Percentiles rank a stretch among this genome's conserved stretches.
These are phyloP conservation scores for Pseudogymnoascus sp. DNA, from an alignment of 2,329 filamentous ascomycete species.

Conservation along the genomic window DNA sequence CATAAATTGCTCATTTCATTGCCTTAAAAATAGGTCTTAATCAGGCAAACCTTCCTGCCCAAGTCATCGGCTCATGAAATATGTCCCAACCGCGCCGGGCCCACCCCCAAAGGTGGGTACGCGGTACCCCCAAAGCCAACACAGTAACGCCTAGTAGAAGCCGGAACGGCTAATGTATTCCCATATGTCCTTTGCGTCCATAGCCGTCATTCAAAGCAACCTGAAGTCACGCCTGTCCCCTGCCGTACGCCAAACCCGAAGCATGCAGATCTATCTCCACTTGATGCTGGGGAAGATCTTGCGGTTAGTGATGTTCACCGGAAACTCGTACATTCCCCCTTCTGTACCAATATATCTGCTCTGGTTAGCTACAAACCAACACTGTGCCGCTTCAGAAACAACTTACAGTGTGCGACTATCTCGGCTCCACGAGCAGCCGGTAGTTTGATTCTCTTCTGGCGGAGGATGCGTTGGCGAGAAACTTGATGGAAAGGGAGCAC, in stretches of 20 bases:
- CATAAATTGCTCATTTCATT: not conserved
- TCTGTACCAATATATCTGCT: constrained; percentile 56
- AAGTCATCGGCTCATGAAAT: not conserved
- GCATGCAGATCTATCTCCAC: constrained; percentile 38
- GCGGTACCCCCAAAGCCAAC: not conserved
- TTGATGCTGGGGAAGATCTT: constrained; percentile 51
- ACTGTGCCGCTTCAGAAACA: not conserved
- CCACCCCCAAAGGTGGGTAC: not conserved
- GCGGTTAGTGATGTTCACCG: constrained; percentile 55
- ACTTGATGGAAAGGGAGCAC: not conserved
- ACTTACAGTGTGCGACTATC: constrained; percentile 54
- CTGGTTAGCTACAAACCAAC: constrained; percentile 9
- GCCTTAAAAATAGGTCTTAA: not conserved
- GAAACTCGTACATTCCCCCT: constrained; percentile 70
- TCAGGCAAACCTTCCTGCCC: not conserved
- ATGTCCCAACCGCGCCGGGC: not conserved
- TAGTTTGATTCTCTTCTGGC: constrained; percentile 37
- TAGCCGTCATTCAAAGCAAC: not conserved
- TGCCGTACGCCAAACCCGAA: constrained; percentile 3
- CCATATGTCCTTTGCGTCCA: not conserved
- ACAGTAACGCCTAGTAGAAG: constrained; percentile 3
- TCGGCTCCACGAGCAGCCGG: constrained; percentile 55
- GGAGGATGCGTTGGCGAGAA: constrained; percentile 25
- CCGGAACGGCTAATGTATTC: not conserved
- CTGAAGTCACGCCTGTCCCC: not conserved